Base-by-base conservation (phyloP, 2,329 filamentous ascomycete species). In the Phoma sp. region DNA sequence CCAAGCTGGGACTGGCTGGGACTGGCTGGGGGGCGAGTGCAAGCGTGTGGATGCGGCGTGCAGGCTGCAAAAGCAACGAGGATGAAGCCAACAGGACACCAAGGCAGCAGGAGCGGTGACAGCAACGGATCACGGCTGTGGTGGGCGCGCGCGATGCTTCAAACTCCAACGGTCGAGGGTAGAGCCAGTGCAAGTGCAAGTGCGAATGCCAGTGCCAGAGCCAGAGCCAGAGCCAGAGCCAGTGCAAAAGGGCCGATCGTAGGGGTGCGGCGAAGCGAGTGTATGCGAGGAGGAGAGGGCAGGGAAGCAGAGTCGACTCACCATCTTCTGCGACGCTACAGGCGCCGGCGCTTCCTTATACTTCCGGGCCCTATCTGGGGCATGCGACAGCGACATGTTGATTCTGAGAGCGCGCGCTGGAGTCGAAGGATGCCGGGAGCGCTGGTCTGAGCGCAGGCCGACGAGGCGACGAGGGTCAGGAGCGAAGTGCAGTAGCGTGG, bases 271-370 rank as follows among this genome's bases (percentile, higher is more conserved):
- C 55, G 63, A 62, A 67, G 60, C 60, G 62, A 64, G 65, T 50
- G 65, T 59, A 54, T 55, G 58, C 53, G 55, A 48, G 45, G 47
- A 51, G 37, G 55, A 58, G 55, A 62, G 63, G 58, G 54, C 62
- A 65, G 71, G 73, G 71, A 73, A 67, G 64, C 62, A 69, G 64
- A 75, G 71, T 73, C 71, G 68, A 76, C 75, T 77, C 70, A 77
- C 75, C 69, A 76, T 72, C 65, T 72, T 72, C 51, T 71, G 73
- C 69, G 71, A 74, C 73, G 74, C 74, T 74, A 73, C 73, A 74
- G 74, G 74, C 72, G 72, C 75, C 72, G 74, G 71, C 67, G 75
- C 73, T 76, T 76, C 74, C 74, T 77, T 76, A 76, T 77, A 76
- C 71, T 72, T 74, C 64, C 73, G 72, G 67, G 71, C 52, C 71